phyloP scores from a whole-genome alignment of 345 rosid genomes.

The Mercurialis annua region DNA sequence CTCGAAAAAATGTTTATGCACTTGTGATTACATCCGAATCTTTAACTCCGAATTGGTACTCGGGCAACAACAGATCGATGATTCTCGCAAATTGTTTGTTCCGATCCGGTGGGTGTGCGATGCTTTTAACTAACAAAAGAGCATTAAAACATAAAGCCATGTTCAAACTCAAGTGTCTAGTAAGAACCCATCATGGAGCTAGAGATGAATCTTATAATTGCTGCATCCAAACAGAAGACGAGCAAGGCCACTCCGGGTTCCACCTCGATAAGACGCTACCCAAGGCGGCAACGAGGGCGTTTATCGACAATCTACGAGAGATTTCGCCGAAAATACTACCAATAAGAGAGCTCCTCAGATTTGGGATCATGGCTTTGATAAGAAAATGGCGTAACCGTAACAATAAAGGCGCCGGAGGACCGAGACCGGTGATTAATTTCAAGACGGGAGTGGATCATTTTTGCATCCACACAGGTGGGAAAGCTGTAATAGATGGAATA shows the following conservation, averaged over 20 bases:
- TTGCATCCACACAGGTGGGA: slow-evolving; percentile 87
- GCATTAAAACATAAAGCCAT: slow-evolving; percentile 44
- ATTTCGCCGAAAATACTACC: slow-evolving; percentile 79
- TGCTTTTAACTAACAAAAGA: slow-evolving; percentile 68
- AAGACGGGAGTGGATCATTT: slow-evolving; percentile 85
- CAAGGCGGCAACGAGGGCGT: slow-evolving; percentile 66
- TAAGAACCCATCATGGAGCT: slow-evolving; percentile 83
- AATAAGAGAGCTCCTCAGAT: slow-evolving; percentile 60
- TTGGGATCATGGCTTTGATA: slow-evolving; percentile 25
- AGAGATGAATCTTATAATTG: slow-evolving; percentile 68
- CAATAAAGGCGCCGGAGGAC: slow-evolving; percentile 13
- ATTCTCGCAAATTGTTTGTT: slow-evolving; percentile 80
- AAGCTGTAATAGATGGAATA: slow-evolving; percentile 90
- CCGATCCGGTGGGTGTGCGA: slow-evolving; percentile 75
- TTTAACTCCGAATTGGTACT: slow-evolving; percentile 76
- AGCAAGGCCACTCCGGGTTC: slow-evolving; percentile 57
- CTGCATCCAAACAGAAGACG: slow-evolving; percentile 70
- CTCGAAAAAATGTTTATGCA: slow-evolving; percentile 47
- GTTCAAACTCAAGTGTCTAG: slow-evolving; percentile 69
- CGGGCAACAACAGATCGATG: slow-evolving; percentile 83
- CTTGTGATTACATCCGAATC: slow-evolving; percentile 73
- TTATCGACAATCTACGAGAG: slow-evolving; percentile 66
- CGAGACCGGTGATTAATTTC: slow-evolving; percentile 56
- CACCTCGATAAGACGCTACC: slow-evolving; percentile 71
- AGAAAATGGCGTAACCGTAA: slow-evolving; percentile 27